Percentiles rank a stretch among this genome's conserved stretches.
These are phyloP conservation scores for Colletotrichum navitas DNA, from an alignment of 2,329 filamentous ascomycete genomes.

Conservation along the genomic window DNA sequence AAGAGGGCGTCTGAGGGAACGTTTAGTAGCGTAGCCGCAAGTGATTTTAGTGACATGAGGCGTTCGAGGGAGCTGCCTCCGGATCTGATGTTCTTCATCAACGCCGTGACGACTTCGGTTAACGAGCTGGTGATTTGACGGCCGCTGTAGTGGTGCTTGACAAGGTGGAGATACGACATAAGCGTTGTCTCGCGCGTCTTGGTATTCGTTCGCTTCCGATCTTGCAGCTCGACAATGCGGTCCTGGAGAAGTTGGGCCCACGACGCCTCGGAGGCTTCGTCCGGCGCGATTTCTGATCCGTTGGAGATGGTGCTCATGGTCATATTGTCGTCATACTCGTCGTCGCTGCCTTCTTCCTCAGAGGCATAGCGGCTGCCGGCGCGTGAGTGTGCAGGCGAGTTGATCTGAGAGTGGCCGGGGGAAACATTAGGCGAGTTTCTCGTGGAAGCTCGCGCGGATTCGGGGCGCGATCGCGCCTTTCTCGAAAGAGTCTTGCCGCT, in stretches of 20 bases:
- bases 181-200: conserved; percentile 77
- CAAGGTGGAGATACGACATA: conserved; percentile 70
- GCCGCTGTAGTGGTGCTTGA: conserved; percentile 77
- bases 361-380: conserved; percentile 73
- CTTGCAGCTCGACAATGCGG: conserved; percentile 77
- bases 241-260: conserved; percentile 74
- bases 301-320: conserved; percentile 58
- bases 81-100: conserved; percentile 78
- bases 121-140: conserved; percentile 71
- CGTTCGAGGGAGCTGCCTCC: conserved; percentile 78
- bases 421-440: conserved; percentile 69
- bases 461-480: conserved; percentile 71
- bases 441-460: conserved; percentile 69
- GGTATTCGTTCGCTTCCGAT: conserved; percentile 81
- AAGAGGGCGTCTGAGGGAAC: conserved; percentile 75
- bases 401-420: conserved; percentile 67
- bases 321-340: conserved; percentile 64
- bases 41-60: conserved; percentile 76
- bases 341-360: conserved; percentile 72
- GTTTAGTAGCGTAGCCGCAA: conserved; percentile 78
- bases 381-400: conserved; percentile 70
- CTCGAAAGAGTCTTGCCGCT: conserved; percentile 79
- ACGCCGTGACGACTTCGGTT: conserved; percentile 71
- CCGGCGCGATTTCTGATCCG: conserved; percentile 64
- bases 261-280: conserved; percentile 65